Evolutionary conservation across 2,329 filamentous ascomycete genomes (phyloP).

Genomic region (Neopestalotiopsis sp.): DNA sequence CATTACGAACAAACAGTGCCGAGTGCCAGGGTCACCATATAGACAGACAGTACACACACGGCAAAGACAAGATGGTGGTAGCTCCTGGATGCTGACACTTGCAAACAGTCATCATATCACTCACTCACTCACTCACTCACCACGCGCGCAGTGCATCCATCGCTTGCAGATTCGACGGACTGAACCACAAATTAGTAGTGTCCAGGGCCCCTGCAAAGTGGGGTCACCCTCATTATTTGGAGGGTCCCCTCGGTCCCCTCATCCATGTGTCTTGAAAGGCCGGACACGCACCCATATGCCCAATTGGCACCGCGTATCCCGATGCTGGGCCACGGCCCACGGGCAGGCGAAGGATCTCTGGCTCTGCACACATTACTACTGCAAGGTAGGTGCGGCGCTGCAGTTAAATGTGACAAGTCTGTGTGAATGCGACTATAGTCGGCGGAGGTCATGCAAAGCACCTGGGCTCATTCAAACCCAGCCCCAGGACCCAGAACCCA

Average conservation of each 20-base stretch:
- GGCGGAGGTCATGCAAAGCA: neutral
- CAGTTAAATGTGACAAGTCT: constrained; percentile 2
- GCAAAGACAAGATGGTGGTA: too few species aligned
- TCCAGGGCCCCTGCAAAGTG: neutral
- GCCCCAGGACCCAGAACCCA: neutral
- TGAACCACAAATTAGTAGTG: neutral
- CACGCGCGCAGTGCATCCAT: neutral
- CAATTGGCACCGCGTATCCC: neutral
- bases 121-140: too few species aligned
- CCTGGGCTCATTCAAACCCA: neutral
- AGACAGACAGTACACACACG: neutral
- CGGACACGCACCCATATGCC: neutral
- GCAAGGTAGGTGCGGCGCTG: neutral
- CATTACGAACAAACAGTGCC: neutral
- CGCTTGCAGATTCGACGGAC: neutral
- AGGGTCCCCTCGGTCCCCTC: neutral
- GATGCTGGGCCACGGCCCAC: neutral
- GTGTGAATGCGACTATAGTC: constrained; percentile 1
- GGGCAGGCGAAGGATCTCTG: neutral
- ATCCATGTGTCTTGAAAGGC: neutral
- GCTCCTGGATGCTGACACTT: too few species aligned
- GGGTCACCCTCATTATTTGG: neutral
- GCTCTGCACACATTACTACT: neutral
- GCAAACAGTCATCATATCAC: too few species aligned
- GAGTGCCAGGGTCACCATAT: neutral